These are phyloP conservation scores for Dendrobium officinale DNA, from an alignment of 106 monocot genomes.

Conservation along the genomic window DNA sequence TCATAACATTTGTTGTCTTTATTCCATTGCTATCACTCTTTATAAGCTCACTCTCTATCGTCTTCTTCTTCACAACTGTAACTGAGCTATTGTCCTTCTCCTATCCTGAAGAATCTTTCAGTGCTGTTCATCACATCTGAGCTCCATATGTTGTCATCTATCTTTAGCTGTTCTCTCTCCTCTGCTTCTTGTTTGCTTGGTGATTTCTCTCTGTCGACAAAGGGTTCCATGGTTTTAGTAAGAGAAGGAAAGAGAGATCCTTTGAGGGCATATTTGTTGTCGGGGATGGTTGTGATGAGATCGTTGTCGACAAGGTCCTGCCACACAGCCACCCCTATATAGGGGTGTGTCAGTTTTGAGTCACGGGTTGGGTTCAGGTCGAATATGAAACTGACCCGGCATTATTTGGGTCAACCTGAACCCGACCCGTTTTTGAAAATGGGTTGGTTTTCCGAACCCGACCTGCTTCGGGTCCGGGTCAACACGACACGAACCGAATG, in stretches of 20 bases:
- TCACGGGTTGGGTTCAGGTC: too few relatives aligned
- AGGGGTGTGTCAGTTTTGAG: too few relatives aligned
- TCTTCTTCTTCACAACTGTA: not conserved
- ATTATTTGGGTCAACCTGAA: too few relatives aligned
- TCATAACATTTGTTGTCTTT: not conserved
- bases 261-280: slow-evolving; percentile 22
- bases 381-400: too few relatives aligned
- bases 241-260: slow-evolving; percentile 2
- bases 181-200: not conserved
- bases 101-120: not conserved
- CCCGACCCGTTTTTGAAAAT: too few relatives aligned
- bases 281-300: slow-evolving; percentile 21
- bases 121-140: not conserved
- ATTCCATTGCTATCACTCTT: not conserved
- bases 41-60: not conserved
- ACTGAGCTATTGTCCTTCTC: not conserved
- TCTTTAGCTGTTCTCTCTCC: not conserved
- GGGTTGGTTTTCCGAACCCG: too few relatives aligned
- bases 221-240: not conserved
- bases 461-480: too few relatives aligned
- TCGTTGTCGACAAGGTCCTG: slow-evolving; percentile 18
- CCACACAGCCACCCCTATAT: slow-evolving; percentile 20
- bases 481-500: too few relatives aligned
- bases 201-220: not conserved
- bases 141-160: not conserved